Base-by-base conservation (phyloP, 306 rosid species). In the Trifolium fragiferum region DNA sequence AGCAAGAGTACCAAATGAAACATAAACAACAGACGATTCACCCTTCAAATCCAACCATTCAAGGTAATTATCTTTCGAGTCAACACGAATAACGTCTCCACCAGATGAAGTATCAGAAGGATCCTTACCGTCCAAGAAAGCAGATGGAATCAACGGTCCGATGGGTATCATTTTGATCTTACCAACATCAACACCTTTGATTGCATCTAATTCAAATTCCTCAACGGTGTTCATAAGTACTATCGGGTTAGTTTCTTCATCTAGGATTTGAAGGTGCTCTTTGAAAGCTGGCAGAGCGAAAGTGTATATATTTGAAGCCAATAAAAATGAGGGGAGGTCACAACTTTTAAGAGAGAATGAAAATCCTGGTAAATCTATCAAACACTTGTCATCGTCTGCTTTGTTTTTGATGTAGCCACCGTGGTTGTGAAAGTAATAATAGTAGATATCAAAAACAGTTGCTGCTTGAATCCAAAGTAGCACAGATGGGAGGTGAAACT, bases 101-200 rank as follows among this genome's bases (percentile, higher is more conserved):
- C 90, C 83, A 43, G 74, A 82, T 1, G 81, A 73, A 2, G 72
- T 79, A 55, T 85, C 97, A 0, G 4, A 4, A 5, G 81, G 82
- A 40, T 81, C 74, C 11, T 60, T 65, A 1, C 72, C 81, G 9
- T 85, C 90, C 21, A 81, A 37, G 35, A 83, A 83, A 0, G 78
- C 97, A 0, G 89, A 84, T 1, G 90, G 92, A 67, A 86, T 71
- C 81, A 92, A 66, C 6, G 97, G 96, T 3, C 97, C 96, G 6
- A 92, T 58, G 1, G 85, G 81, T 0, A 87, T 60, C 76, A 80
- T 12, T 3, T 20, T 47, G 19, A 68, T 6, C 13, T 25, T 41
- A 33, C 40, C 33, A 57, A 11, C 19, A 13, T 33, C 44, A 13
- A 84, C 15, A 0, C 59, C 83, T 66, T 37, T 84, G 14, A 84